These are phyloP conservation scores for Phytophthora sansomeana DNA, from an alignment of 352 stramenopile species.

Conservation along the genomic window DNA sequence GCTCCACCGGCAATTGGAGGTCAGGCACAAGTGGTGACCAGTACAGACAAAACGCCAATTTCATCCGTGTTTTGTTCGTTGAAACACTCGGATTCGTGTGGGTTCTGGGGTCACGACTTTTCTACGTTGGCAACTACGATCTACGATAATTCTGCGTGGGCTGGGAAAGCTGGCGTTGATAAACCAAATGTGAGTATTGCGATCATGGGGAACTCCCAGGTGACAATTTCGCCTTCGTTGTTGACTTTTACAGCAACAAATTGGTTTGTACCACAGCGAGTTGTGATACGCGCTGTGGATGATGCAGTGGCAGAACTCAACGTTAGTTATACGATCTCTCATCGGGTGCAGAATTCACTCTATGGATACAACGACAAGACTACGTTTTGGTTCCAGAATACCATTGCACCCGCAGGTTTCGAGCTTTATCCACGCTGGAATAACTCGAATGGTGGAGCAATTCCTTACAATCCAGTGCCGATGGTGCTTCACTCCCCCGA, in stretches of 20 bases:
- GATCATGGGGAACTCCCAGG: constrained; percentile 54
- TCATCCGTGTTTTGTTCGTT: constrained; percentile 40
- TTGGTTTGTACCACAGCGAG: constrained; percentile 70
- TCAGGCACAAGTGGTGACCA: constrained; percentile 7
- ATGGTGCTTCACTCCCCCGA: constrained; percentile 55
- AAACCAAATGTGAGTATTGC: constrained; percentile 66
- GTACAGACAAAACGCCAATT: constrained; percentile 8
- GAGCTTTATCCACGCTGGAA: constrained; percentile 40
- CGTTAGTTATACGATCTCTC: constrained; percentile 49
- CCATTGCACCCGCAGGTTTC: constrained; percentile 23
- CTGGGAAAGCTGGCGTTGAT: background rate
- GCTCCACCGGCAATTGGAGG: constrained; percentile 47
- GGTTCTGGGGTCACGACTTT: constrained; percentile 54
- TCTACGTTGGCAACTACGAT: constrained; percentile 35
- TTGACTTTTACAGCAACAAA: constrained; percentile 69
- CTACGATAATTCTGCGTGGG: constrained; percentile 40
- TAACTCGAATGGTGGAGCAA: constrained; percentile 10
- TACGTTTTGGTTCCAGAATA: constrained; percentile 64
- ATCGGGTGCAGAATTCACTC: constrained; percentile 58
- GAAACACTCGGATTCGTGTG: constrained; percentile 49
- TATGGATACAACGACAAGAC: constrained; percentile 60
- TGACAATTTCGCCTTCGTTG: constrained; percentile 58
- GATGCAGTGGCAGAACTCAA: constrained; percentile 54
- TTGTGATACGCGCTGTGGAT: constrained; percentile 57
- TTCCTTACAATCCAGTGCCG: constrained; percentile 76